These are phyloP conservation scores for Rhodocollybia butyracea DNA, from an alignment of 768 basidiomycete species.

Conservation along the genomic window DNA sequence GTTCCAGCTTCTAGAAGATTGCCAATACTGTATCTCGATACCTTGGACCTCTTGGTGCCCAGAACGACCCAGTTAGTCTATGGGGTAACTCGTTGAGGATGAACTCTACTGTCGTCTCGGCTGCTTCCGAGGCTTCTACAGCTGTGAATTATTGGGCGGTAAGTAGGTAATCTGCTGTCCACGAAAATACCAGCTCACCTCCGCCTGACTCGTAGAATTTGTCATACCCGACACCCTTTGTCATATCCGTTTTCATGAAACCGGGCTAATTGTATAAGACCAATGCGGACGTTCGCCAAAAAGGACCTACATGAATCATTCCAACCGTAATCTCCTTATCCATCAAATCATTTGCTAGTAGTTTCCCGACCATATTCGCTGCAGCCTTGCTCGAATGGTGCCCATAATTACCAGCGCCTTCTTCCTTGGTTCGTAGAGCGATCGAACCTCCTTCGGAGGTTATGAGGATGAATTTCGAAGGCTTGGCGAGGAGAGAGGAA, in stretches of 20 bases:
- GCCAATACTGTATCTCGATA: slow-evolving; percentile 26
- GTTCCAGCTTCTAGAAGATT: not conserved
- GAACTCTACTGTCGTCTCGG: slow-evolving; percentile 34
- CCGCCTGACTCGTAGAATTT: slow-evolving; percentile 41
- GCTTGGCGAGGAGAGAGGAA: slow-evolving; percentile 19
- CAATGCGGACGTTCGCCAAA: too few species aligned
- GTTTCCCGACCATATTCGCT: slow-evolving; percentile 44
- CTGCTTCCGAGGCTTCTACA: slow-evolving; percentile 41
- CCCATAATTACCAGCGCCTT: slow-evolving; percentile 47
- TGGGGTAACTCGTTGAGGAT: slow-evolving; percentile 26
- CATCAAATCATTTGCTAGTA: slow-evolving; percentile 36
- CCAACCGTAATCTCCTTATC: slow-evolving; percentile 35
- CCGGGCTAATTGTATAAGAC: slow-evolving; percentile 30
- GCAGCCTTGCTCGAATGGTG: slow-evolving; percentile 49
- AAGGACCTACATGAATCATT: slow-evolving; percentile 39
- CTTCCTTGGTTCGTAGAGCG: slow-evolving; percentile 35
- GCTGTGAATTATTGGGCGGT: slow-evolving; percentile 21
- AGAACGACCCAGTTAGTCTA: slow-evolving; percentile 37
- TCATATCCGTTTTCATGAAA: slow-evolving; percentile 47
- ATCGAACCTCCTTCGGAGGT: slow-evolving; percentile 47
- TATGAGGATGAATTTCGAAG: slow-evolving; percentile 38
- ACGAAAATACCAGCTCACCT: slow-evolving; percentile 22
- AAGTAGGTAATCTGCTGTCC: not conserved
- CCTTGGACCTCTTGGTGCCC: slow-evolving; percentile 45
- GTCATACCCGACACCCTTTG: slow-evolving; percentile 41